Percentiles rank a stretch among this genome's conserved stretches.
phyloP scores from a whole-genome alignment of 495 filamentous ascomycete species.

The Tirmania nivea region DNA sequence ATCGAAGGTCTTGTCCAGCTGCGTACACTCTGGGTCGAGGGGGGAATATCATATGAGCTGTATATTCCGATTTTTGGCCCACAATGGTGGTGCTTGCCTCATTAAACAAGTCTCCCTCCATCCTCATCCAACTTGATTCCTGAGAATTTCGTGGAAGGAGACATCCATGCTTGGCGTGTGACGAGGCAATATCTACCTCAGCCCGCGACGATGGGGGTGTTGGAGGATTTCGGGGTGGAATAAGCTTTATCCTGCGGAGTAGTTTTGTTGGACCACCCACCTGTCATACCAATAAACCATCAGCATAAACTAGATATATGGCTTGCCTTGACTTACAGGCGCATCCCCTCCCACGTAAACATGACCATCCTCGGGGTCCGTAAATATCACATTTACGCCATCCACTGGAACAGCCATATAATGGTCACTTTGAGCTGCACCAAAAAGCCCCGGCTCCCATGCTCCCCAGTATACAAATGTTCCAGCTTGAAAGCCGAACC shows the following conservation, averaged over 20 bases:
- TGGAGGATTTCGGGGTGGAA: conserved; percentile 17
- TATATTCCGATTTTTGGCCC: conserved; percentile 1
- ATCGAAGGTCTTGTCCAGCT: conserved; percentile 35
- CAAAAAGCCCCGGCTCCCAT: conserved; percentile 8
- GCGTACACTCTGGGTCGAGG: conserved; percentile 31
- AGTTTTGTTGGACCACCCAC: conserved; percentile 19
- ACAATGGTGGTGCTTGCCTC: too few species aligned
- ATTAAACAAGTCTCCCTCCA: neutral
- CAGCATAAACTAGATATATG: neutral
- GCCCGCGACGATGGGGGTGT: neutral
- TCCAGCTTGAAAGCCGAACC: conserved; percentile 11
- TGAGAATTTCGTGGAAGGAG: neutral
- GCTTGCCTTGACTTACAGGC: conserved; percentile 21
- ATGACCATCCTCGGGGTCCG: conserved; percentile 35
- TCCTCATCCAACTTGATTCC: neutral
- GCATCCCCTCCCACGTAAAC: conserved; percentile 48
- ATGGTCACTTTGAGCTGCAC: conserved; percentile 32
- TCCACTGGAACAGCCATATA: conserved; percentile 48
- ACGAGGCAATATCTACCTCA: neutral
- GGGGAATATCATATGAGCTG: neutral
- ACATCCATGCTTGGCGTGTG: neutral
- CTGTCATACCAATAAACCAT: neutral
- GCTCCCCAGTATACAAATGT: conserved; percentile 12
- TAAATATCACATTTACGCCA: conserved; percentile 47
- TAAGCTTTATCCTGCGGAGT: conserved; percentile 27